Evolutionary conservation across 345 rosid species (phyloP), one percentile per base, ranked within the genome.

Genomic region (Microthlaspi erraticum): DNA sequence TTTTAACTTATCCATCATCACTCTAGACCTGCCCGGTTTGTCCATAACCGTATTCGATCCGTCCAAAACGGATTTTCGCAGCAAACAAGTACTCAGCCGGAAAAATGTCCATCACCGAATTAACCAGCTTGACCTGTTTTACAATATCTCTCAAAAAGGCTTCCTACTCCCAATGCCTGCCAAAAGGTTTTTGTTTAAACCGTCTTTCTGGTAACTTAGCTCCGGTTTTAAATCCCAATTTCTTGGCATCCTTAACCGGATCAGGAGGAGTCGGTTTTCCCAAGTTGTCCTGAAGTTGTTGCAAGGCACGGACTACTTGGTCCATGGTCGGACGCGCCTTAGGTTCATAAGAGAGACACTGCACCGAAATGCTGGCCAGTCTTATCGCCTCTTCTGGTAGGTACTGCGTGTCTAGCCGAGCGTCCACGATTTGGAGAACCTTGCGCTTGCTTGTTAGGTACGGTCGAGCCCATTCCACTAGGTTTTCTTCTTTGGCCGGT

Each of bases 391-490:
- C 83, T 10, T 83, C 77, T 10, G 68, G 72, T 17, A 87, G 7
- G 50, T 88, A 87, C 70, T 88, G 87, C 42, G 87, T 82, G 52
- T 90, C 83, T 7, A 95, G 79, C 54, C 91, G 83, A 71, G 71
- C 59, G 74, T 95, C 99, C 62, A 92, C 66, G 46, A 95, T 78
- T 60, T 77, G 88, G 62, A 92, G 84, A 29, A 92, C 81, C 79
- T 82, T 92, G 12, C 96, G 86, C 49, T 87, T 90, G 78, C 86
- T 95, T 17, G 83, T 81, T 33, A 95, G 85, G 80, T 73, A 77
- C 1, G 98, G 93, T 64, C 81, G 84, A 26, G 97, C 99, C 99
- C 98, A 92, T 54, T 88, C 93, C 9, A 95, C 96, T 13, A 95
- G 80, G 54, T 83, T 83, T 18, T 92, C 97, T 66, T 95, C 93